Evolutionary conservation across 2,329 filamentous ascomycete genomes (phyloP), one percentile per base, ranked within the genome.

Genomic region (Pochonia chlamydosporia): DNA sequence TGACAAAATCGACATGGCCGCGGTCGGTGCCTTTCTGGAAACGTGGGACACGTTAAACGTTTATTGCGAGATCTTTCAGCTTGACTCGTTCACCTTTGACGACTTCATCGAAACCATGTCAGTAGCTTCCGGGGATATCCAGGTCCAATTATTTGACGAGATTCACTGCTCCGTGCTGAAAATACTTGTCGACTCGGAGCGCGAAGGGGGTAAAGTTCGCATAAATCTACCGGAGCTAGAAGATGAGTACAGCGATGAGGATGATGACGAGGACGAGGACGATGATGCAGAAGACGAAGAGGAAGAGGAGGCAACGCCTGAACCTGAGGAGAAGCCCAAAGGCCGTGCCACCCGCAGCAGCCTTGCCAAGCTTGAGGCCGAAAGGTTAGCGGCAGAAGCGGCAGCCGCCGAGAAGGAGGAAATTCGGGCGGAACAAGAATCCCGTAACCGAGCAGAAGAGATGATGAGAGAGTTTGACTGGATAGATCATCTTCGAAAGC

Each of bases 21-120:
- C 89, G 3, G 81, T 96, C n/a, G 90, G 91, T 0, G 78, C 82
- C 3, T 71, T 97, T 14, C 70, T 99, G 21, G 92, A 96, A 67
- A 89, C 88, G 0, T 99, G 93, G 93, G 90, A 96, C 58, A 96
- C 91, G 0, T 75, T 99, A 28, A 99, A 96, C 59, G 92, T 99
- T n/a, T 96, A 96, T 62, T 95, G 90, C 61, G 89, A 96, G 59
- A 85, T 96, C 16, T 95, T 95, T 61, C 82, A 89, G 59, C 76
- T 99, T 23, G 93, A 99, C 65, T 97, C 92, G 0, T 99, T 99
- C 62, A 97, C 92, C 0, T 95, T 97, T 59, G 93, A 99, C 63
- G 93, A 99, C 64, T 97, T 91, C 59, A 76, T 96, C 4, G 87
- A 97, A 62, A 86, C 91, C 0, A 83, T 99, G 75, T 78, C 84